phyloP scores from a whole-genome alignment of 2,329 filamentous ascomycete genomes.

The Stemphylium beticola region DNA sequence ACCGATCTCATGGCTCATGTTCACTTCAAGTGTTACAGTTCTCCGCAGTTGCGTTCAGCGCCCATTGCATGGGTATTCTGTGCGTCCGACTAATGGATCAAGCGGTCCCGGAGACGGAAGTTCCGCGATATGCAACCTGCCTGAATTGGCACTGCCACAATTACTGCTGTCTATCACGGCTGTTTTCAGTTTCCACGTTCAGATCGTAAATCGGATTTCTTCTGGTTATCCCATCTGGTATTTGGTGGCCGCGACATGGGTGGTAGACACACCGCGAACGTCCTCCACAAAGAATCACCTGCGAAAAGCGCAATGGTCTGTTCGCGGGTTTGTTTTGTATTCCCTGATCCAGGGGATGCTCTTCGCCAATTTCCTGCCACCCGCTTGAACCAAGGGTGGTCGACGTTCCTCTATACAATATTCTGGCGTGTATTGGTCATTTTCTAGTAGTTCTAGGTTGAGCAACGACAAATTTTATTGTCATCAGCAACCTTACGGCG shows the following conservation, averaged over 20 bases:
- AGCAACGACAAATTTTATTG: background rate
- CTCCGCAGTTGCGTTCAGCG: constrained; percentile 54
- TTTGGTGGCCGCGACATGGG: constrained; percentile 69
- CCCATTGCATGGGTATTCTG: constrained; percentile 29
- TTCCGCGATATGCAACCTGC: constrained; percentile 21
- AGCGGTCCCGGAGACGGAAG: constrained; percentile 7
- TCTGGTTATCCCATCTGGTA: constrained; percentile 93
- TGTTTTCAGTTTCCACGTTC: constrained; percentile 84
- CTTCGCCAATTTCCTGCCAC: constrained; percentile 89
- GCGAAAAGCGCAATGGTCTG: constrained; percentile 20
- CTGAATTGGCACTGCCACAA: constrained; percentile 72
- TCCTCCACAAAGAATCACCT: background rate
- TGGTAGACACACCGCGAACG: constrained; percentile 11
- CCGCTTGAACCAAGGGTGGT: constrained; percentile 63
- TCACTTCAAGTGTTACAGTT: constrained; percentile 58
- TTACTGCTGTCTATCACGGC: constrained; percentile 73
- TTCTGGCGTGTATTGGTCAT: background rate
- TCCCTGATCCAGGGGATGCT: constrained; percentile 80
- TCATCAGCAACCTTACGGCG: too few species aligned
- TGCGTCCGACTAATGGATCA: constrained; percentile 20
- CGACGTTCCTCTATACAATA: background rate
- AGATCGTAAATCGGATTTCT: constrained; percentile 88
- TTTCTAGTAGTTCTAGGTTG: background rate
- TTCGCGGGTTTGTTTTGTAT: constrained; percentile 74
- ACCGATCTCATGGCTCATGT: constrained; percentile 75